Conservation (phyloP, 148 eudicot genomes). For the Camellia japonica region DNA sequence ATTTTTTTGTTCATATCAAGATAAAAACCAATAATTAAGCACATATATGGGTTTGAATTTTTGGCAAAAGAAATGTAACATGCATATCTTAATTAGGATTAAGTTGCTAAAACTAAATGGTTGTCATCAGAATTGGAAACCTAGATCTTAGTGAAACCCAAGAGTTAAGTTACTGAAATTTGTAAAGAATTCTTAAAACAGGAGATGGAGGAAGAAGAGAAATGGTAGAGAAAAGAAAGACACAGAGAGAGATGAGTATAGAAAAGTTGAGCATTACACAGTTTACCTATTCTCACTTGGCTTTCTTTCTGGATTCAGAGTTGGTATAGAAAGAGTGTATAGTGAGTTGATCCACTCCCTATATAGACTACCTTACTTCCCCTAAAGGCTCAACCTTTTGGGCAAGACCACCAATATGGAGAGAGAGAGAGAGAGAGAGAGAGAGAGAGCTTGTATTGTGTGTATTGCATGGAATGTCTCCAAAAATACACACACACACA, state of each 20-base stretch:
- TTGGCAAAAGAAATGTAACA: background rate
- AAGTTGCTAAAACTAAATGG: background rate
- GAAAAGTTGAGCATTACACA: background rate
- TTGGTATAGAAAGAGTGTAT: conserved; percentile 4
- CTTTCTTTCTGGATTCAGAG: conserved; percentile 22
- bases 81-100: conserved; percentile 11
- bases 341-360: background rate
- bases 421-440: background rate
- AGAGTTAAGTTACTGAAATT: conserved; percentile 6
- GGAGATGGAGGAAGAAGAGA: conserved; percentile 11
- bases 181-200: conserved; percentile 14
- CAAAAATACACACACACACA: too few relatives aligned
- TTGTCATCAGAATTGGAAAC: conserved; percentile 8
- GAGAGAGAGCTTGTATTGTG: background rate
- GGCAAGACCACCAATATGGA: background rate
- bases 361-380: background rate
- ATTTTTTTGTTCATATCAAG: background rate
- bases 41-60: background rate
- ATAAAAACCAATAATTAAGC: background rate
- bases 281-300: conserved; percentile 20
- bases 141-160: background rate
- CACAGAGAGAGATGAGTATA: background rate
- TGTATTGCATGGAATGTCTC: too few relatives aligned
- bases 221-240: background rate
- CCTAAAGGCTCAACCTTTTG: background rate